A percentile compares a stretch with the other conserved stretches of the same genome.
These are phyloP conservation scores for Fusarium zealandicum DNA, from an alignment of 2,329 filamentous ascomycete genomes.

Conservation along the genomic window DNA sequence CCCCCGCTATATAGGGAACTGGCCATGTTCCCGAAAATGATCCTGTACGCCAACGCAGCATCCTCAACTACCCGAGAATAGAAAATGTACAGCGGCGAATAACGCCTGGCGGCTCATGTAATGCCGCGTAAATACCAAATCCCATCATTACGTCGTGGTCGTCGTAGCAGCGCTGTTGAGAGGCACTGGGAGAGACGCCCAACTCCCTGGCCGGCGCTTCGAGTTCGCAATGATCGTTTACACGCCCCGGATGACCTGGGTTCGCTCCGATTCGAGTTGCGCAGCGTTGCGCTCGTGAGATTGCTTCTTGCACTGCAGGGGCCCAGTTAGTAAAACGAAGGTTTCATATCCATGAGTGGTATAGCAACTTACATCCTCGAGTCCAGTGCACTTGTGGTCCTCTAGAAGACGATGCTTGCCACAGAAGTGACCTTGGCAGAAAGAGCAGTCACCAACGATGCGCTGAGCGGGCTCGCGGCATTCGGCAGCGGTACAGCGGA, in stretches of 20 bases:
- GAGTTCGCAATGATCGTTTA: constrained; percentile 51
- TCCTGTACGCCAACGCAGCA: constrained; percentile 41
- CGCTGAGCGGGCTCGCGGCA: constrained; percentile 88
- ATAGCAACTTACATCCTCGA: constrained; percentile 77
- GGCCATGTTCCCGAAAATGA: constrained; percentile 27
- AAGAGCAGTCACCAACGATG: constrained; percentile 95
- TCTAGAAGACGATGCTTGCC: constrained; percentile 93
- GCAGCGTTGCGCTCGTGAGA: constrained; percentile 93
- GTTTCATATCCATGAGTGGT: background rate
- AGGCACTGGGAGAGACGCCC: constrained; percentile 31
- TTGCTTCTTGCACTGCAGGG: constrained; percentile 85
- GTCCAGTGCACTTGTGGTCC: constrained; percentile 88
- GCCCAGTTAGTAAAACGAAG: constrained; percentile 6
- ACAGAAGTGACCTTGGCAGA: constrained; percentile 94
- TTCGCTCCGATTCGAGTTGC: constrained; percentile 90
- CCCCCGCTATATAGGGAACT: constrained; percentile 29
- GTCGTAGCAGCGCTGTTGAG: constrained; percentile 24
- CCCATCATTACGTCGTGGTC: constrained; percentile 41
- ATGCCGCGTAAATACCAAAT: constrained; percentile 28
- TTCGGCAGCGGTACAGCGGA: constrained; percentile 86
- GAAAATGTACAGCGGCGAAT: constrained; percentile 35
- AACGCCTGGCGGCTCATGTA: constrained; percentile 34
- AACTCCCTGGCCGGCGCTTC: constrained; percentile 17
- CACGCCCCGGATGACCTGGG: constrained; percentile 91
- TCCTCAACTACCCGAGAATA: constrained; percentile 31